Evolutionary conservation across 1,139 yeast genomes (phyloP), one percentile per base, ranked within the genome.

Genomic region (Oligophagozyma castellii): DNA sequence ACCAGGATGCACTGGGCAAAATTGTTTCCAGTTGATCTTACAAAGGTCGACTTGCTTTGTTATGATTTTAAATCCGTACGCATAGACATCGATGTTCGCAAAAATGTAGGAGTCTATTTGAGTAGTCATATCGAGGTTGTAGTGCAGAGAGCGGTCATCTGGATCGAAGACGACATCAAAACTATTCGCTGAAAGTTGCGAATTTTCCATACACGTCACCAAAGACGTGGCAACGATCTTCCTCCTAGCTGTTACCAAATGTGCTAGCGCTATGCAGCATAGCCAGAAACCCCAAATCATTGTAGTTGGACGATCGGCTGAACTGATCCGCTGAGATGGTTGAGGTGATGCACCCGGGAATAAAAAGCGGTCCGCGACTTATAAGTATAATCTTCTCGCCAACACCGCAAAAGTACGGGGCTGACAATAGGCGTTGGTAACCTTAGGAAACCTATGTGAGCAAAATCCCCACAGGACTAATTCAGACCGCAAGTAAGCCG

Each of bases 1-100:
- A 20, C 89, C 89, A 0, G 89, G 84, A 41, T 60, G 72, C 23
- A 78, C 50, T 1, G 92, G 92, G 56, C 92, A 78, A 48, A 78
- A 78, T 54, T 78, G 92, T 47, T 75, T 77, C 83, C 86, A 75
- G 14, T 42, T 36, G 34, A 75, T 48, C 10, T 45, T 29, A 58
- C 93, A 78, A 40, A 75, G 48, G 42, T 77, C 67, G 29, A 77
- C 50, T 5, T 48, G 46, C 39, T 63, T 58, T 6, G 65, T 58
- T 38, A 78, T 73, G 45, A 77, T 64, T 31, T 62, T 53, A 53
- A 78, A 75, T 2, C 93, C 93, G 46, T 77, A 78, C 4, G 89
- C 93, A 43, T 72, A 77, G 13, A 78, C 81, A 31, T 67, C 69
- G 19, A 74, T 59, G 30, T 67, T 65, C 2, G 83, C 92, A 18